A percentile compares a stretch with the other conserved stretches of the same genome.
These are phyloP conservation scores for Hydnum rufescens DNA, from an alignment of 768 basidiomycete genomes.

Conservation along the genomic window DNA sequence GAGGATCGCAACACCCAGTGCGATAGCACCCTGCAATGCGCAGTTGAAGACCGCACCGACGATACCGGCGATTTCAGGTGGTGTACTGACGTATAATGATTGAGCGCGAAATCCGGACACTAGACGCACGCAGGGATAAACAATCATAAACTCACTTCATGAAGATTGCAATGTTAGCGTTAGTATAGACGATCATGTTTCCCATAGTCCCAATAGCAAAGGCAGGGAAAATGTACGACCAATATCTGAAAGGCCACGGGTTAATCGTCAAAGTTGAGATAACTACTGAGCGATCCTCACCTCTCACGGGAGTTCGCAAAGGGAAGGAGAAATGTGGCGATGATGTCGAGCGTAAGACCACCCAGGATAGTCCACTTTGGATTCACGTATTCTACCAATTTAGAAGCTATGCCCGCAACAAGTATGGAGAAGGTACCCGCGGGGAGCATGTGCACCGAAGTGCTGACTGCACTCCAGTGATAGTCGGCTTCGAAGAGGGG, in stretches of 20 bases:
- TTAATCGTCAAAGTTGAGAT: too few relatives aligned
- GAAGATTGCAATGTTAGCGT: conserved; percentile 30
- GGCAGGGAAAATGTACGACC: conserved; percentile 29
- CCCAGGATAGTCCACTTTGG: conserved; percentile 28
- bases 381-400: neutral
- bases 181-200: neutral
- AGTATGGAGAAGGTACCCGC: conserved; percentile 5
- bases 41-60: conserved; percentile 37
- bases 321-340: conserved; percentile 25
- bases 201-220: conserved; percentile 14
- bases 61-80: conserved; percentile 30
- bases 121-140: neutral
- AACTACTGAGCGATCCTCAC: too few relatives aligned
- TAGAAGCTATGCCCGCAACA: neutral
- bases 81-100: conserved; percentile 14
- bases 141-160: conserved; percentile 14
- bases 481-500: conserved; percentile 25
- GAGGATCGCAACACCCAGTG: conserved; percentile 30
- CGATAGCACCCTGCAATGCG: conserved; percentile 32
- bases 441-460: conserved; percentile 20
- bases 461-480: conserved; percentile 23
- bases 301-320: conserved; percentile 19
- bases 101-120: too few relatives aligned
- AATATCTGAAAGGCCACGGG: too few relatives aligned
- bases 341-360: conserved; percentile 22